Evolutionary conservation across 345 rosid genomes (phyloP).

Genomic region (Aethionema arabicum): DNA sequence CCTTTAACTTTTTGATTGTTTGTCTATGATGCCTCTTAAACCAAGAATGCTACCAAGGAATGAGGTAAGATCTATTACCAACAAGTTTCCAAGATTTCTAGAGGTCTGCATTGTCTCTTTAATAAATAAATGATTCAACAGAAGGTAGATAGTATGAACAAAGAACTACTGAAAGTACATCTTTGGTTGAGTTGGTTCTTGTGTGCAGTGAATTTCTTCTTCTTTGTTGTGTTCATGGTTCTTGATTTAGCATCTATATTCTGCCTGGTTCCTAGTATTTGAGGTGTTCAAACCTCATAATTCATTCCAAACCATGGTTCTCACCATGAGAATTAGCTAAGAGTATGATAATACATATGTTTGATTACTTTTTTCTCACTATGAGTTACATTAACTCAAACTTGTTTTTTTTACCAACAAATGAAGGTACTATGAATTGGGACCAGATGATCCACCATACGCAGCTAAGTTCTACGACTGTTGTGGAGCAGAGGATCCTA

Average conservation of each 20-base stretch:
- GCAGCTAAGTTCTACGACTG: conserved; percentile 93
- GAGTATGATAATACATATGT: conserved; percentile 9
- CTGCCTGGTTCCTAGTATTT: not conserved
- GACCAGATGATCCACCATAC: conserved; percentile 83
- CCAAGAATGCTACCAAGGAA: not conserved
- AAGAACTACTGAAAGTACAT: not conserved
- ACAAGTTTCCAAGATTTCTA: not conserved
- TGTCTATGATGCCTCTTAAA: too few relatives aligned
- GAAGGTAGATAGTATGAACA: not conserved
- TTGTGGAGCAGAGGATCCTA: conserved; percentile 87
- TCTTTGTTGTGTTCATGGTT: not conserved
- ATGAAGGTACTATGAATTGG: conserved; percentile 79
- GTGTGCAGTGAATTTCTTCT: not conserved
- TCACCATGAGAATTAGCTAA: not conserved
- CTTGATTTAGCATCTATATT: not conserved
- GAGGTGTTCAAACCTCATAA: not conserved
- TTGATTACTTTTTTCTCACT: conserved; percentile 1
- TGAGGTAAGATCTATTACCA: not conserved
- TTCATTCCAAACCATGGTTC: not conserved
- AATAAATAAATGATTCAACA: not conserved
- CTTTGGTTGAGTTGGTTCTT: not conserved
- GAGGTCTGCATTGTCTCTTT: not conserved
- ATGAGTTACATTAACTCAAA: not conserved
- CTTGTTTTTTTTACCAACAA: not conserved
- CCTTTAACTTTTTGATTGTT: too few relatives aligned